A percentile compares a stretch with the other conserved stretches of the same genome.
Evolutionary conservation across 2,329 filamentous ascomycete genomes (phyloP).

Genomic region (Beauveria varroae): DNA sequence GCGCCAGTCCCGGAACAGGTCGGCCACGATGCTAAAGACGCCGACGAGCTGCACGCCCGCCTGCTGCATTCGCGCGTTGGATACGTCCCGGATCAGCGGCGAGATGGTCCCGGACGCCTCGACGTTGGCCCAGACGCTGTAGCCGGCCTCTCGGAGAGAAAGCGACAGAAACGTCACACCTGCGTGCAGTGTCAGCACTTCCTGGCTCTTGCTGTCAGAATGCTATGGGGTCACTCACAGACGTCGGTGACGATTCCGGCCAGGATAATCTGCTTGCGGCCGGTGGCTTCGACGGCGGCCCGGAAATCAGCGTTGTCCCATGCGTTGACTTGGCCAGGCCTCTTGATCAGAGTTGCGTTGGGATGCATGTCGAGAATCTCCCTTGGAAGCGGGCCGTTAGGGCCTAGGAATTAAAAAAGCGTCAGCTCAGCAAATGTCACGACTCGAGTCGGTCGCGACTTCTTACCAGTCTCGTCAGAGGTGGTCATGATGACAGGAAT

Average conservation of each 20-base stretch:
- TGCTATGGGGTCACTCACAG: conserved; percentile 22
- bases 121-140: conserved; percentile 65
- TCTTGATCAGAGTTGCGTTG: conserved; percentile 55
- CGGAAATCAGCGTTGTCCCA: conserved; percentile 69
- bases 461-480: conserved; percentile 50
- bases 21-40: conserved; percentile 56
- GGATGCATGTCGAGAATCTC: conserved; percentile 64
- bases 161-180: conserved; percentile 65
- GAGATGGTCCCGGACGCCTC: conserved; percentile 64
- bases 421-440: background rate
- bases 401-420: conserved; percentile 34
- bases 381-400: conserved; percentile 63
- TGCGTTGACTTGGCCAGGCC: conserved; percentile 66
- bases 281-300: conserved; percentile 55
- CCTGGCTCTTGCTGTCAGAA: background rate
- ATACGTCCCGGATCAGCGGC: conserved; percentile 50
- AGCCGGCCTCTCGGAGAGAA: conserved; percentile 63
- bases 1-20: conserved; percentile 67
- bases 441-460: background rate
- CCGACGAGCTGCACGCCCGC: conserved; percentile 59
- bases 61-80: conserved; percentile 58
- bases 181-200: background rate
- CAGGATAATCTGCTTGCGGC: conserved; percentile 63
- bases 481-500: conserved; percentile 64
- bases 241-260: conserved; percentile 69